Conservation (phyloP, 1,284 basidiomycete species). For the Tetrapyrgos nigripes region DNA sequence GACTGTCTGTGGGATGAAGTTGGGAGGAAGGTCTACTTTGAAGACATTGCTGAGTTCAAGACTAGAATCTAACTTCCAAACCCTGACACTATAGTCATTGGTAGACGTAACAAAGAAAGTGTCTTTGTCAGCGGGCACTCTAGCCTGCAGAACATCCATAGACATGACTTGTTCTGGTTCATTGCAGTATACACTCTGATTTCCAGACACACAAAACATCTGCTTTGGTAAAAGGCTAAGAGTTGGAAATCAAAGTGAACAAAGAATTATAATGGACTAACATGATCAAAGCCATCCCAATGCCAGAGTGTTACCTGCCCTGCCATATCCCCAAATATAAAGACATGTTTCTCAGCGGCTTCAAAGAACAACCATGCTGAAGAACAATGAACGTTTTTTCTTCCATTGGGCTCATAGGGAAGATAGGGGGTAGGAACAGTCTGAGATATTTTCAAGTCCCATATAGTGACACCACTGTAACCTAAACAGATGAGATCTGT, state of each 20-base stretch:
- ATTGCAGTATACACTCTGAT: neutral
- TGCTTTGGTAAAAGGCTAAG: too few species aligned
- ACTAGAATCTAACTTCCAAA: neutral
- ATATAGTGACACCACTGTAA: constrained; percentile 2
- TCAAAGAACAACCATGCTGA: neutral
- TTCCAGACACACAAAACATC: neutral
- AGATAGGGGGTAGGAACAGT: neutral
- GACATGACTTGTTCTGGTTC: neutral
- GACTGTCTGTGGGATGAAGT: neutral
- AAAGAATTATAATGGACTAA: neutral
- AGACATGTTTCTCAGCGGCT: neutral
- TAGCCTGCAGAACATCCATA: neutral
- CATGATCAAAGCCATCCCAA: neutral
- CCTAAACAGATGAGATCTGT: neutral
- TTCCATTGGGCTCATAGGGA: neutral
- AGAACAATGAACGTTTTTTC: neutral
- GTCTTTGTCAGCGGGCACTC: neutral
- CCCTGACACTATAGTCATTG: neutral
- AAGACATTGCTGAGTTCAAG: neutral
- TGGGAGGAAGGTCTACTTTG: neutral
- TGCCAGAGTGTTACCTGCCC: neutral
- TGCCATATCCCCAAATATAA: neutral
- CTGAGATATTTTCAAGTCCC: neutral
- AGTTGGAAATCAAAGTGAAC: neutral
- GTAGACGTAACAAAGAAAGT: neutral